Conservation (phyloP, 2,329 filamentous ascomycete species). For the Alternaria gaisen region DNA sequence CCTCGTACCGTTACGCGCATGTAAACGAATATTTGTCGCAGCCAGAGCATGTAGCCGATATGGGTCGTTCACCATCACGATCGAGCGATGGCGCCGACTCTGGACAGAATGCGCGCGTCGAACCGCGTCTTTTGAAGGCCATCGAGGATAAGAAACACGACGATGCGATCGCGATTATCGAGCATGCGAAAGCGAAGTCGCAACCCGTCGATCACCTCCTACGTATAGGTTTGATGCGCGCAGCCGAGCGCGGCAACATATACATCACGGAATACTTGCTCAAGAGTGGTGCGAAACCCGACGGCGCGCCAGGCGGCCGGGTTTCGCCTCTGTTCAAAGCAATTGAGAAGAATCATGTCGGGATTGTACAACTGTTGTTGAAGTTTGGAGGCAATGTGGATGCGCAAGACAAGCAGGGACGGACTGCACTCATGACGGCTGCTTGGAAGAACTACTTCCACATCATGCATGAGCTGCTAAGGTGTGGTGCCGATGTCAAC, state of each 20-base stretch:
- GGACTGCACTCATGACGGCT: constrained; percentile 51
- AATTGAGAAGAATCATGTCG: constrained; percentile 43
- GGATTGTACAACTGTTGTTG: constrained; percentile 44
- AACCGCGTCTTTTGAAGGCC: constrained; percentile 48
- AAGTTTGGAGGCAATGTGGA: constrained; percentile 45
- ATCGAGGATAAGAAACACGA: constrained; percentile 44
- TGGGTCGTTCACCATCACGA: constrained; percentile 48
- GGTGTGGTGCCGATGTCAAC: constrained; percentile 51
- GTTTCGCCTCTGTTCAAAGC: constrained; percentile 44
- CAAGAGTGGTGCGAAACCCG: constrained; percentile 45
- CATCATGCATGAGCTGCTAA: constrained; percentile 47
- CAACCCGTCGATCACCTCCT: constrained; percentile 47
- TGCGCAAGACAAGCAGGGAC: constrained; percentile 47
- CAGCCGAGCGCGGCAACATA: constrained; percentile 44
- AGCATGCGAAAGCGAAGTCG: constrained; percentile 42
- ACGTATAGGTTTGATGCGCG: constrained; percentile 49
- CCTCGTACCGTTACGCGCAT: background rate
- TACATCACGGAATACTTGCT: constrained; percentile 45
- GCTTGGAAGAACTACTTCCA: constrained; percentile 48
- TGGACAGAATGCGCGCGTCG: constrained; percentile 37
- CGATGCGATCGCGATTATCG: constrained; percentile 48
- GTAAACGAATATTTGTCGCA: constrained; percentile 9
- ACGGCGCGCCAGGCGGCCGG: constrained; percentile 43
- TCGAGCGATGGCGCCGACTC: constrained; percentile 48
- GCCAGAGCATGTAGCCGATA: constrained; percentile 28